A percentile compares a stretch with the other conserved stretches of the same genome.
Conservation (phyloP, 805 yeast species). For the Ogataea saltuana region DNA sequence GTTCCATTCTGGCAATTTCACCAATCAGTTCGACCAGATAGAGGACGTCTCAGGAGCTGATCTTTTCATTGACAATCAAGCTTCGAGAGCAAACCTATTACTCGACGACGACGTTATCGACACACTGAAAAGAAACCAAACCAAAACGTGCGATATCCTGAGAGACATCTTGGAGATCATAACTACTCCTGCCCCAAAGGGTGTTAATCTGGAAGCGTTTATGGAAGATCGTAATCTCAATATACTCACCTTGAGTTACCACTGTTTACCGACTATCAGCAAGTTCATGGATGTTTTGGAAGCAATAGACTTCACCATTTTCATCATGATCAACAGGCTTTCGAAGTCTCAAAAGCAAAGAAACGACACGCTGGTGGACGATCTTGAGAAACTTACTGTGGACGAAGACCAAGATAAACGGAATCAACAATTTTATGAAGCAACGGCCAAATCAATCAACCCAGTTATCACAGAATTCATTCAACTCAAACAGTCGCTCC, state of each 20-base stretch:
- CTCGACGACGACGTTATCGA: conserved; percentile 51
- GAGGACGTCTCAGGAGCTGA: conserved; percentile 30
- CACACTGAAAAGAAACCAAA: conserved; percentile 37
- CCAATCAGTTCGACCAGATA: conserved; percentile 58
- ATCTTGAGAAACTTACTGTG: conserved; percentile 15
- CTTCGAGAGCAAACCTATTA: conserved; percentile 39
- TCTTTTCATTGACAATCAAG: conserved; percentile 29
- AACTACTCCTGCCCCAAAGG: conserved; percentile 38
- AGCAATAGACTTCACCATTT: conserved; percentile 61
- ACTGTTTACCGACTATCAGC: conserved; percentile 49
- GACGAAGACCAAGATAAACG: conserved; percentile 21
- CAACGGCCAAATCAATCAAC: conserved; percentile 35
- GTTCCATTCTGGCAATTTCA: conserved; percentile 80
- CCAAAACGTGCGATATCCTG: conserved; percentile 41
- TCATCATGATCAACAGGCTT: conserved; percentile 35
- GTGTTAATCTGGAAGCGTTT: conserved; percentile 25
- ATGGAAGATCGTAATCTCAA: conserved; percentile 49
- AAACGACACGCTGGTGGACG: conserved; percentile 31
- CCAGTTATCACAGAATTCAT: conserved; percentile 69
- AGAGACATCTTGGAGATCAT: conserved; percentile 45
- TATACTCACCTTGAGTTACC: conserved; percentile 53
- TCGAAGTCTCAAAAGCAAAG: conserved; percentile 21
- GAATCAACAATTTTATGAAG: conserved; percentile 34
- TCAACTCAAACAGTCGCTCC: conserved; percentile 70
- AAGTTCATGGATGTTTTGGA: conserved; percentile 55